These are phyloP conservation scores for Solanum infundibuliforme DNA, from an alignment of 257 asterid species.

Conservation along the genomic window DNA sequence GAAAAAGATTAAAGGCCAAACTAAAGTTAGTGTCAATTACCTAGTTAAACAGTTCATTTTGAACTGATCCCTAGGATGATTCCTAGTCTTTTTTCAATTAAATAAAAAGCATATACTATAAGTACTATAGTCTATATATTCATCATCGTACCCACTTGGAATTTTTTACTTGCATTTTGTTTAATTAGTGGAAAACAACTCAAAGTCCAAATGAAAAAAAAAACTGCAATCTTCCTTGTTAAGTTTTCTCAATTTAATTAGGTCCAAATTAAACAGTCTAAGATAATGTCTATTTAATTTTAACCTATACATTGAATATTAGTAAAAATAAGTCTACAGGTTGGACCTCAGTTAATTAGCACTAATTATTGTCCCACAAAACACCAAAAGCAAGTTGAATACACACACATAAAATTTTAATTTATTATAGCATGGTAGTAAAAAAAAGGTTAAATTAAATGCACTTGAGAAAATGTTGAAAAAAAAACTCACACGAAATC, in stretches of 20 bases:
- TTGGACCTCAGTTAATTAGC: background rate
- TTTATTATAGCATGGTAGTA: background rate
- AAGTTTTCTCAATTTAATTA: background rate
- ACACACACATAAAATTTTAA: background rate
- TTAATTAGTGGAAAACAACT: background rate
- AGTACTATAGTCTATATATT: background rate
- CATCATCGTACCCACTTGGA: slow-evolving; percentile 2
- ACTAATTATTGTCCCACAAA: background rate
- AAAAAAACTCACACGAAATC: no score
- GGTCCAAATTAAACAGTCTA: background rate
- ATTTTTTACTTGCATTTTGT: background rate
- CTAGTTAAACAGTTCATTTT: background rate
- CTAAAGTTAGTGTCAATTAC: background rate
- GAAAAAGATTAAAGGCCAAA: background rate
- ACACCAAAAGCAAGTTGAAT: background rate
- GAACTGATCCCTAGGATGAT: background rate
- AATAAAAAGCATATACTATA: background rate
- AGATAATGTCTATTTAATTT: background rate
- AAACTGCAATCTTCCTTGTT: background rate
- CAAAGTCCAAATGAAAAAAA: background rate
- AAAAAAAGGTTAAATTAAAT: background rate
- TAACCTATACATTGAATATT: background rate
- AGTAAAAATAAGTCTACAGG: background rate
- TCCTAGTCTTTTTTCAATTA: background rate
- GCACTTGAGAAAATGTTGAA: background rate